Evolutionary conservation across 352 stramenopile genomes (phyloP).

Genomic region (Pythium folliculosum): DNA sequence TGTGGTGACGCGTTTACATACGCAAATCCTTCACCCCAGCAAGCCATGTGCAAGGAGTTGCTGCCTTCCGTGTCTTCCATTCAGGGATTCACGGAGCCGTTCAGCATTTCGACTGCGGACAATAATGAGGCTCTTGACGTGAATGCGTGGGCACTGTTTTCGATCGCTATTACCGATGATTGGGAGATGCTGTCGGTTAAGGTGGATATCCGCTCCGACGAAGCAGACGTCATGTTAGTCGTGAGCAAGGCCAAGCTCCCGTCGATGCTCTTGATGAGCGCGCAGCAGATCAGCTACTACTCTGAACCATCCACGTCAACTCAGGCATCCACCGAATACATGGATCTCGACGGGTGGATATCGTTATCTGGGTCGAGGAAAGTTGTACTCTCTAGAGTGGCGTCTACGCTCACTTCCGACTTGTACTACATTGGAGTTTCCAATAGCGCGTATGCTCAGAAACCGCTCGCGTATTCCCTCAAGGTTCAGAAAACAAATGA

Average conservation of each 20-base stretch:
- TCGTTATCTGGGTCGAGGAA: constrained; percentile 42
- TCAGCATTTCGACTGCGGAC: constrained; percentile 39
- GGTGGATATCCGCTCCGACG: constrained; percentile 33
- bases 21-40: constrained; percentile 34
- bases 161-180: constrained; percentile 49
- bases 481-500: constrained; percentile 52
- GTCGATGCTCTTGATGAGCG: constrained; percentile 21
- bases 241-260: constrained; percentile 68
- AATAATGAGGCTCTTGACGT: constrained; percentile 50
- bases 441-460: constrained; percentile 69
- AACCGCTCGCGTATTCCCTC: constrained; percentile 48
- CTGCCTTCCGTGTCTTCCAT: constrained; percentile 61
- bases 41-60: constrained; percentile 66
- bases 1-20: constrained; percentile 73
- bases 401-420: constrained; percentile 66
- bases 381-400: constrained; percentile 54
- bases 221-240: constrained; percentile 78
- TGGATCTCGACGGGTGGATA: constrained; percentile 53
- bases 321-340: constrained; percentile 49
- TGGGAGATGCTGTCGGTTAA: constrained; percentile 65
- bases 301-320: not conserved
- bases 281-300: constrained; percentile 2
- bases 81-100: constrained; percentile 52
- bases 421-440: constrained; percentile 78
- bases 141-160: constrained; percentile 64